phyloP scores from a whole-genome alignment of 1,284 basidiomycete species.

The Irpex sp. region DNA sequence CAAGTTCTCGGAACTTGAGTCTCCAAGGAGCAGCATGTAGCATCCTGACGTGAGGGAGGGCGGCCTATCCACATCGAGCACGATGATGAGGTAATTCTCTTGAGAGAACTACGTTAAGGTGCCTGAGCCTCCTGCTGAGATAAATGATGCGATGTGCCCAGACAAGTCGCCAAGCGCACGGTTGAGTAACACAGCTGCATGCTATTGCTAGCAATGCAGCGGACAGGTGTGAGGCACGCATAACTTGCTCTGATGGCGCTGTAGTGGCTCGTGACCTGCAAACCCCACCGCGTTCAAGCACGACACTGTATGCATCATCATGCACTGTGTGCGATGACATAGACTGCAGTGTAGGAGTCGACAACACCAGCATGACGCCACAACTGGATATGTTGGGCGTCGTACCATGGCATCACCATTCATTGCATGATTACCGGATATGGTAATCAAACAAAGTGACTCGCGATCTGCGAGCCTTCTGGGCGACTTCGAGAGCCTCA shows the following conservation, averaged over 20 bases:
- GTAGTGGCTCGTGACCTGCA: neutral
- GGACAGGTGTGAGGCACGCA: no score
- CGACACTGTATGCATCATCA: neutral
- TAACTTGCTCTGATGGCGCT: neutral
- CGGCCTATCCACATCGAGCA: no score
- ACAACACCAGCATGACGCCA: neutral
- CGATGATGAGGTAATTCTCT: no score
- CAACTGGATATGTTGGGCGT: neutral
- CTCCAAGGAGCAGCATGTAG: neutral
- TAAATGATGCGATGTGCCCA: no score
- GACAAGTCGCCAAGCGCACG: no score
- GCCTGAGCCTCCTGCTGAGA: no score
- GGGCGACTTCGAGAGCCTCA: neutral
- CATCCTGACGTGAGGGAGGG: no score
- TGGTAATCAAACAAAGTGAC: conserved; percentile 9
- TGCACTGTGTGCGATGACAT: neutral
- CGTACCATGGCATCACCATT: neutral
- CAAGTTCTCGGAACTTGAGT: neutral
- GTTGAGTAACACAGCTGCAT: no score
- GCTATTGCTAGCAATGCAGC: no score
- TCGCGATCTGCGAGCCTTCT: neutral
- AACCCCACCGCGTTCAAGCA: neutral
- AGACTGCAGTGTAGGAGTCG: neutral
- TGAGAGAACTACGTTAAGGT: no score
- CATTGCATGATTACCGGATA: conserved; percentile 5